Evolutionary conservation across 2,329 filamentous ascomycete species (phyloP).

Genomic region (Fusarium sp.): DNA sequence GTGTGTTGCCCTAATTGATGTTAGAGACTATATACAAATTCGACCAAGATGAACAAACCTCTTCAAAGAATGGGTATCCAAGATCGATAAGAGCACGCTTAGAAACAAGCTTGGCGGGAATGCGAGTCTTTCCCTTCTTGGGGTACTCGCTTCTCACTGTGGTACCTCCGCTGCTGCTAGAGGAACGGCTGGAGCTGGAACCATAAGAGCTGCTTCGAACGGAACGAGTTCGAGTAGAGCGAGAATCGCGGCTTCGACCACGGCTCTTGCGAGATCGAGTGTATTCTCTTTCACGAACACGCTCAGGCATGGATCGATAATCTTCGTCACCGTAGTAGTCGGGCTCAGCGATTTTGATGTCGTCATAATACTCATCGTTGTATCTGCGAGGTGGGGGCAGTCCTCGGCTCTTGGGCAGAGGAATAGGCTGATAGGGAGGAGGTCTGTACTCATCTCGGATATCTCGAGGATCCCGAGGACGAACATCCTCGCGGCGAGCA

Average conservation of each 20-base stretch:
- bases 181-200: constrained; percentile 58
- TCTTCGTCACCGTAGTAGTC: constrained; percentile 78
- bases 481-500: constrained; percentile 59
- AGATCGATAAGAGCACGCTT: constrained; percentile 84
- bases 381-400: constrained; percentile 69
- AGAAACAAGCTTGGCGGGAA: constrained; percentile 83
- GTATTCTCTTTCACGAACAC: constrained; percentile 71
- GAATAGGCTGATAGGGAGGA: constrained; percentile 69
- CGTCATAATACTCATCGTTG: constrained; percentile 68
- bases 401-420: constrained; percentile 72
- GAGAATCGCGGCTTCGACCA: constrained; percentile 54
- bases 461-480: constrained; percentile 59
- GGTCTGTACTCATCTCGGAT: constrained; percentile 60
- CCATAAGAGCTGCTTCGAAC: constrained; percentile 57
- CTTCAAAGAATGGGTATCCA: constrained; percentile 87
- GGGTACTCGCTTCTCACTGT: constrained; percentile 73
- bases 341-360: constrained; percentile 74
- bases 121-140: constrained; percentile 89
- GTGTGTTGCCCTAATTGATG: constrained; percentile 73
- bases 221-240: constrained; percentile 53
- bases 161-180: constrained; percentile 61
- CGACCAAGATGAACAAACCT: constrained; percentile 77
- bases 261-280: constrained; percentile 58
- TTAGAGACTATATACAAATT: too few species aligned
- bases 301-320: constrained; percentile 70